A percentile compares a stretch with the other conserved stretches of the same genome.
phyloP scores from a whole-genome alignment of 148 eudicot genomes.

The Chenopodium formosanum region DNA sequence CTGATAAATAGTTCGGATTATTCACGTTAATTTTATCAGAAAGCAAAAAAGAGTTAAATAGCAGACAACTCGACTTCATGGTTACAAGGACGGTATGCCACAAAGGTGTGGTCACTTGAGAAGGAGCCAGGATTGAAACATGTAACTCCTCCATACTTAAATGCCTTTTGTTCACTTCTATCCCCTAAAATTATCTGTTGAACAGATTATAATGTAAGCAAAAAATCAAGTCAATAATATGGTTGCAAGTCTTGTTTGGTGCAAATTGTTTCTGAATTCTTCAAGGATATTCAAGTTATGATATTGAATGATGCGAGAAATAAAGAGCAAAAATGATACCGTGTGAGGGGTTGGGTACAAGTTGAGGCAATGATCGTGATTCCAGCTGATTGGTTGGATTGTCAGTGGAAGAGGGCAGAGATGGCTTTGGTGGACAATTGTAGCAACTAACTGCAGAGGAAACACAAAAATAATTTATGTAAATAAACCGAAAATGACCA shows the following conservation, averaged over 20 bases:
- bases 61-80: slow-evolving; percentile 81
- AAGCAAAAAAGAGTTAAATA: slow-evolving; percentile 30
- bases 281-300: no score
- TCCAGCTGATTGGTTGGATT: slow-evolving; percentile 87
- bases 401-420: slow-evolving; percentile 89
- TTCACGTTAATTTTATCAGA: not conserved
- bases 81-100: slow-evolving; percentile 78
- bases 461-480: not conserved
- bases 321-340: slow-evolving; percentile 35
- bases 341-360: slow-evolving; percentile 92
- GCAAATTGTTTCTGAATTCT: not conserved
- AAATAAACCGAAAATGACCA: not conserved
- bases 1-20: not conserved
- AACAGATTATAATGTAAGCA: slow-evolving; percentile 10
- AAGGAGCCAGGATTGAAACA: slow-evolving; percentile 97
- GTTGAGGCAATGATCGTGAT: slow-evolving; percentile 87
- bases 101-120: slow-evolving; percentile 74
- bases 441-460: slow-evolving; percentile 87
- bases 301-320: slow-evolving; percentile 9
- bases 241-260: not conserved
- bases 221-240: not conserved
- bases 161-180: slow-evolving; percentile 78
- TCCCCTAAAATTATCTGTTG: slow-evolving; percentile 88
- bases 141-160: slow-evolving; percentile 72
- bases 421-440: slow-evolving; percentile 93